Base-by-base conservation (phyloP, 306 rosid species). In the Fragaria iinumae region DNA sequence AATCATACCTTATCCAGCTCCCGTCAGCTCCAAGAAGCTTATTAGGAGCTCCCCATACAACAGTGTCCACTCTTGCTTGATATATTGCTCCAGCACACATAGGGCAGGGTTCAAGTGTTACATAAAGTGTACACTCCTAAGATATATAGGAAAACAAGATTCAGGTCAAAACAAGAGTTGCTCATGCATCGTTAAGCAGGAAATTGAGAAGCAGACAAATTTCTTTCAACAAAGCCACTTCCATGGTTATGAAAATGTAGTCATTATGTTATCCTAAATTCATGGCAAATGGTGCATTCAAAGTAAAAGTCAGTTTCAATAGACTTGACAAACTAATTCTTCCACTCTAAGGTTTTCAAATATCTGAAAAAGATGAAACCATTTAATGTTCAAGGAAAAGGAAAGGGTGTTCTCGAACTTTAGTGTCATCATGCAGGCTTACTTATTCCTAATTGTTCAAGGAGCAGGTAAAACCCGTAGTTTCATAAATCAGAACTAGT, bases 1-100 rank as follows among this genome's bases (percentile, higher is more conserved):
- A 48, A 36, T 69, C 21, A 67, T 87, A 92, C 99, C 93, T 91
- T 82, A 96, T 86, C 99, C 99, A 96, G 90, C 98, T 92, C 66
- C 99, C 99, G 81, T 96, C 99, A 49, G 99, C 98, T 36, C 99
- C 99, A 81, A 96, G 98, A 87, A 96, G 98, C 87, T 89, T 96
- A 84, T 96, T 96, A 49, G 99, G 99, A 78, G 99, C 93, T 83
- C 99, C 99, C 99, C 99, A 96, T 39, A 96, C 99, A 67, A 96
- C 83, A 56, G 89, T 86, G 47, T 80, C 86, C 12, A 96, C 34
- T 83, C 99, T 87, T 78, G 99, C 96, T 78, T 92, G 98, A 68
- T 89, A 91, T 72, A 96, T 92, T 67, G 99, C 99, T 41, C 99
- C 99, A 81, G 99, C 98, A 76, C 99, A 96, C 98, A 96, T 96